Evolutionary conservation across 2,329 filamentous ascomycete species (phyloP).

Genomic region (Fusarium guadeloupense): DNA sequence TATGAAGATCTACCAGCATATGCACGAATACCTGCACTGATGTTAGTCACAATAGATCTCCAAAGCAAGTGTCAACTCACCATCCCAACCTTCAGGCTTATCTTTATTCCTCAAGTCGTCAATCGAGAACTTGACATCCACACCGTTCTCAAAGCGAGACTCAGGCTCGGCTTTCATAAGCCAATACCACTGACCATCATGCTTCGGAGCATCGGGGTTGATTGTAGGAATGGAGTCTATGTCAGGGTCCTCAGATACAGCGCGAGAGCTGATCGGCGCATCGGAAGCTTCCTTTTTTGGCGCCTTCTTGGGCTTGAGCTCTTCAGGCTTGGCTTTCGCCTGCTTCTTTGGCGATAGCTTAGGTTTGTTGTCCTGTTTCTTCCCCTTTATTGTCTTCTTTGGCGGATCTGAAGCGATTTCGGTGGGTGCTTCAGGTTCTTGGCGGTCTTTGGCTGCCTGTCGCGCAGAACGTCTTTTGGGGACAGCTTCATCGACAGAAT

Average conservation of each 20-base stretch:
- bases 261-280: neutral
- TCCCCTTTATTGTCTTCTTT: slow-evolving; percentile 7
- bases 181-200: slow-evolving; percentile 69
- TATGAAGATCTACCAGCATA: slow-evolving; percentile 52
- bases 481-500: neutral
- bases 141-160: slow-evolving; percentile 82
- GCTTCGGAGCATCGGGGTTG: slow-evolving; percentile 52
- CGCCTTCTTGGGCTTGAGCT: neutral
- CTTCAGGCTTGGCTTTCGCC: accelerated
- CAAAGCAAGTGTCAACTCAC: slow-evolving; percentile 55
- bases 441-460: slow-evolving; percentile 10
- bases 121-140: slow-evolving; percentile 93
- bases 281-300: neutral
- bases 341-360: neutral
- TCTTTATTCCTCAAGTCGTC: slow-evolving; percentile 80
- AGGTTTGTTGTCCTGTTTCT: slow-evolving; percentile 5
- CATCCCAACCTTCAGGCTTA: slow-evolving; percentile 90
- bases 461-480: slow-evolving; percentile 34
- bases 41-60: slow-evolving; percentile 7
- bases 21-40: slow-evolving; percentile 55
- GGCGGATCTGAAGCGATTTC: neutral
- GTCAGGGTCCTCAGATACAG: slow-evolving; percentile 43
- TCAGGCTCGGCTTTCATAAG: slow-evolving; percentile 91
- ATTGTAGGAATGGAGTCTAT: slow-evolving; percentile 48
- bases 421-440: neutral